Conservation (phyloP, 192 early-diverging fungal species). For the Phycomyces nitens region DNA sequence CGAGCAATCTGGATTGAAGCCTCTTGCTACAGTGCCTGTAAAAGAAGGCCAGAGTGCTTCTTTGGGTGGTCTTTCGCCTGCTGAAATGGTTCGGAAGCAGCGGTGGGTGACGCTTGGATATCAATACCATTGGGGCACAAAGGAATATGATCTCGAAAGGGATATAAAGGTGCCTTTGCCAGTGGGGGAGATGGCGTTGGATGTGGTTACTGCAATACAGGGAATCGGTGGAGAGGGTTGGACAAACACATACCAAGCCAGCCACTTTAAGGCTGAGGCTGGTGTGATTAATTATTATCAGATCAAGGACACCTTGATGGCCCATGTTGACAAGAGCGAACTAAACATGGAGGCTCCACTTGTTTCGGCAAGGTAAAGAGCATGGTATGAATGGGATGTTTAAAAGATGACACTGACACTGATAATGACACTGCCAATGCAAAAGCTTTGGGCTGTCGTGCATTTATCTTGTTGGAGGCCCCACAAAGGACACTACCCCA, state of each 20-base stretch:
- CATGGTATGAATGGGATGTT: no score
- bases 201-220: conserved; percentile 65
- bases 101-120: conserved; percentile 77
- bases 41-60: not conserved
- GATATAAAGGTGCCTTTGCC: conserved; percentile 64
- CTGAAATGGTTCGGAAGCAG: conserved; percentile 48
- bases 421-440: no score
- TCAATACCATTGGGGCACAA: conserved; percentile 82
- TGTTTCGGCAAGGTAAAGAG: conserved; percentile 70
- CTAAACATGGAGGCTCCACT: conserved; percentile 81
- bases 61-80: conserved; percentile 28
- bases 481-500: conserved; percentile 63
- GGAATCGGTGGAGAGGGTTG: conserved; percentile 31
- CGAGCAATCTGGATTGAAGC: conserved; percentile 22
- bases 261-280: conserved; percentile 72
- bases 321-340: conserved; percentile 92
- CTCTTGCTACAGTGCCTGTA: not conserved
- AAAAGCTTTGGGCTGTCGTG: conserved; percentile 72
- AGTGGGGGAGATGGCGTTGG: conserved; percentile 56
- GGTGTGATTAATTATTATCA: conserved; percentile 96
- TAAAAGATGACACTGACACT: no score
- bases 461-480: conserved; percentile 79
- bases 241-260: conserved; percentile 54
- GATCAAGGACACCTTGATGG: conserved; percentile 76
- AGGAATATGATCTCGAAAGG: conserved; percentile 71